These are phyloP conservation scores for Nicotiana benthamiana DNA, from an alignment of 257 asterid species.

Conservation along the genomic window DNA sequence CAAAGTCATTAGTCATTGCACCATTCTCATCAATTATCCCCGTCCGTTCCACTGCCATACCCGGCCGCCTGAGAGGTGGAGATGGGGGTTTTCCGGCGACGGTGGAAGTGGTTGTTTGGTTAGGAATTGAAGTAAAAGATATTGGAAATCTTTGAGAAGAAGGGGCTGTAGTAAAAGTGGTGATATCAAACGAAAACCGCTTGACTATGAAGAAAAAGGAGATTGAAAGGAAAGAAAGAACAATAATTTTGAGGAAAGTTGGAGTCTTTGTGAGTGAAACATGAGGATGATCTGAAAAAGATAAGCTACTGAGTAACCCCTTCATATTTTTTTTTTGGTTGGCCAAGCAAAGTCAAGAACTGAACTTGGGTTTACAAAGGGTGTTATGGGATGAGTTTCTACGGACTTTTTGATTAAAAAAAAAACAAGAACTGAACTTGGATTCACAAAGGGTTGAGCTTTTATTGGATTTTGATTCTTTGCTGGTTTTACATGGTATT, in stretches of 20 bases:
- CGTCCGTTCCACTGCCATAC: slow-evolving; percentile 36
- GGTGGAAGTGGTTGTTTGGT: slow-evolving; percentile 20
- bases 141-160: slow-evolving; percentile 4
- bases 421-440: not conserved
- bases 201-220: slow-evolving; percentile 30
- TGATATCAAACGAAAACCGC: slow-evolving; percentile 13
- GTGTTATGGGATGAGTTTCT: not conserved
- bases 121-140: not conserved
- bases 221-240: slow-evolving; percentile 33
- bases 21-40: slow-evolving; percentile 63
- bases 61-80: slow-evolving; percentile 11
- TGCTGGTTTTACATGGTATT: not conserved
- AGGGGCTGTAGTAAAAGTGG: not conserved
- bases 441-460: not conserved
- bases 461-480: not conserved
- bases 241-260: slow-evolving; percentile 26
- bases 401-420: not conserved
- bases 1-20: slow-evolving; percentile 42
- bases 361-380: not conserved
- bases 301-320: slow-evolving; percentile 7
- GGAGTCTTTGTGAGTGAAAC: slow-evolving; percentile 12
- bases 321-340: not conserved
- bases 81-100: slow-evolving; percentile 2
- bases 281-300: slow-evolving; percentile 14
- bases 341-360: not conserved